Evolutionary conservation across 1,139 yeast species (phyloP), one percentile per base, ranked within the genome.

Genomic region (Pichia sp.): DNA sequence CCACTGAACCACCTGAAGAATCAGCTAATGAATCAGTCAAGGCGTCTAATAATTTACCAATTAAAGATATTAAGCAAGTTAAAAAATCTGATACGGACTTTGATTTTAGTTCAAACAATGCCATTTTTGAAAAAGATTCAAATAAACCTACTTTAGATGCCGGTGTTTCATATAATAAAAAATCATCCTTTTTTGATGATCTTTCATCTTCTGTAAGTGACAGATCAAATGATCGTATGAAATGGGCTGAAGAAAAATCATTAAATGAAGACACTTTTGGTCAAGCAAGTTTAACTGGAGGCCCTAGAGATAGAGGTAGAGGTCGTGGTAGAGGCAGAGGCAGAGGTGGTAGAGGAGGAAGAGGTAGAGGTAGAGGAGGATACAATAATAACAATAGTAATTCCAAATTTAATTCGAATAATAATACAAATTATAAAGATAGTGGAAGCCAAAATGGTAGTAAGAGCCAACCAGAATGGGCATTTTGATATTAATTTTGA

Each of bases 151-250:
- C 51, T n/a, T 61, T 60, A 28, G 47, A 56, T 2, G 30, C 40
- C 4, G 37, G 41, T 33, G n/a, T n/a, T n/a, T n/a, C n/a, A n/a
- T 86, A 86, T 63, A 74, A 83, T 62, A 82, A 78, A 58, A 75
- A 74, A 55, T 75, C 86, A 11, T 86, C 95, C 1, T 87, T 87
- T 62, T 87, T 87, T 56, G 96, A 87, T 64, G 77, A 76, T 48
- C 75, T 87, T 51, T 83, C 94, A 9, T 78, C 86, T 7, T 72
- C 79, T 1, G 69, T 71, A 29, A 74, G 55, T n/a, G 61, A 53
- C 22, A 29, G 46, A 6, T 35, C 42, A 16, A 35, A 40, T 8
- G 63, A 58, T 22, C 55, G 62, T 47, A 69, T 76, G 72, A 73
- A 80, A 58, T 78, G 89, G 74, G 65, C 73, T 28, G 82, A 79